phyloP scores from a whole-genome alignment of 768 basidiomycete genomes.

The Myochromella boudieri region DNA sequence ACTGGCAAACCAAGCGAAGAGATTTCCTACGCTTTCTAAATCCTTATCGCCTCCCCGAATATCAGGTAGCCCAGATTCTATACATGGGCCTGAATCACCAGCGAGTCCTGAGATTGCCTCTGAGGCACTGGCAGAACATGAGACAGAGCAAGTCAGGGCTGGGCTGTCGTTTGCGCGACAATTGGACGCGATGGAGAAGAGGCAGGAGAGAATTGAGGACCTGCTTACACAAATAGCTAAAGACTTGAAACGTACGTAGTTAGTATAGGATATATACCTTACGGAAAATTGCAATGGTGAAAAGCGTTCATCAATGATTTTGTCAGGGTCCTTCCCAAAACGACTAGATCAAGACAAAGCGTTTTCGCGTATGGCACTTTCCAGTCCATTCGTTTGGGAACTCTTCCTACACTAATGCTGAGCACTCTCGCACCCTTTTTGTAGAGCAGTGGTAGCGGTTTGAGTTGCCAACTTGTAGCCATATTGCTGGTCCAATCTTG shows the following conservation, averaged over 20 bases:
- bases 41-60: constrained; percentile 11
- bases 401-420: no score
- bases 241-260: constrained; percentile 16
- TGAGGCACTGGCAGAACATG: constrained; percentile 19
- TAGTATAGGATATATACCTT: no score
- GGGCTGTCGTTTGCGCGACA: constrained; percentile 14
- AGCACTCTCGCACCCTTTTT: no score
- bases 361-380: no score
- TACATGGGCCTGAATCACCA: constrained; percentile 8
- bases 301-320: background rate
- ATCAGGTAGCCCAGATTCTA: constrained; percentile 20
- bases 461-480: background rate
- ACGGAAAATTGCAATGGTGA: no score
- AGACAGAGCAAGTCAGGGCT: constrained; percentile 5
- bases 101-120: constrained; percentile 23
- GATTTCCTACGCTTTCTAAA: constrained; percentile 23
- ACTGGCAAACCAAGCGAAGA: constrained; percentile 20
- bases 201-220: constrained; percentile 47
- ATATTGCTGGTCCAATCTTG: constrained; percentile 15
- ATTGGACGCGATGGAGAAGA: constrained; percentile 38
- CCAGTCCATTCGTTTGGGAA: no score
- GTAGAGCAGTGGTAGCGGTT: no score
- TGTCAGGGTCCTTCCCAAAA: constrained; percentile 13
- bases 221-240: constrained; percentile 38
- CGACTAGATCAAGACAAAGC: constrained; percentile 7